Base-by-base conservation (phyloP, 1,139 yeast species). In the Candida albicans region DNA sequence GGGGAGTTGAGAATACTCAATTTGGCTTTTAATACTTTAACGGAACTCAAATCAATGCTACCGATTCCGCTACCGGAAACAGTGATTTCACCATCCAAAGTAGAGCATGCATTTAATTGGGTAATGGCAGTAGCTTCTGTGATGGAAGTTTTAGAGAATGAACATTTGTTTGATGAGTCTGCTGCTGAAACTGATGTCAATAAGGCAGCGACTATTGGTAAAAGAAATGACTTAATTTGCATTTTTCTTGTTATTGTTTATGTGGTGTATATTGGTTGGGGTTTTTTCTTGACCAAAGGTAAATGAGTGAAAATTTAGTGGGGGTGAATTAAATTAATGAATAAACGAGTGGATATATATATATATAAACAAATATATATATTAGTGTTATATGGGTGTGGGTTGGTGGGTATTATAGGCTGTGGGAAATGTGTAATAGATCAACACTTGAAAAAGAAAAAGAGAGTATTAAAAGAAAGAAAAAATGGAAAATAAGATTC, bases 1-100 rank as follows among this genome's bases (percentile, higher is more conserved):
- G 75, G 67, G 15, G 77, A 67, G 62, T 73, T 73, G 60, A 63
- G 62, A 39, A 73, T 57, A 32, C 53, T 58, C 37, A 73, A 41
- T 43, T 67, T 66, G 33, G 70, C 79, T 28, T 53, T 52, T 42
- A 73, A 61, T 51, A 60, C 64, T 53, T 64, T 42, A 43, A 73
- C 73, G 14, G 48, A 35, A 35, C 64, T 55, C 56, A 73, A 68
- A 50, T 71, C 67, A 44, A 73, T 50, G 32, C 63, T 51, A 8
- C 62, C 64, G 36, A 73, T 49, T 24, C 55, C 67, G 48, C 69
- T 68, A 42, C 77, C 77, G 40, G 66, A 58, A 42, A 73, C 60
- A 47, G 68, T 63, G 46, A 73, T 67, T 37, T 61, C 55, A 42
- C 78, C 79, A 35, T 63, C 69, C 46, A 73, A 61, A 26, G 76